phyloP scores from a whole-genome alignment of 108 stramenopile genomes.

The Pseudonitzschia multistriata region DNA sequence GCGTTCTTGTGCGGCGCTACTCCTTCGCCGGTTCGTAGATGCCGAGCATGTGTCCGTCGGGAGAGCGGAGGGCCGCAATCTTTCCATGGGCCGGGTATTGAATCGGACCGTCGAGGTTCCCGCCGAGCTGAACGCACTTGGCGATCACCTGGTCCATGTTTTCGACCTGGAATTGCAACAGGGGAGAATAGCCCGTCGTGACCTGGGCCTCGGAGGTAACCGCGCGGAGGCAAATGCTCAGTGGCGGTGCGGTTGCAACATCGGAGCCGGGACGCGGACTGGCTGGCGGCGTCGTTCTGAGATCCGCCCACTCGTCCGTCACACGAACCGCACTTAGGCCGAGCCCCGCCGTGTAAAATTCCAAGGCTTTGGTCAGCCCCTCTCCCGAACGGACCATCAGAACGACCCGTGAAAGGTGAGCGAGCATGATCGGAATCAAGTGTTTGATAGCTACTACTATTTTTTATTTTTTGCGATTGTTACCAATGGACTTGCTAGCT shows the following conservation, averaged over 20 bases:
- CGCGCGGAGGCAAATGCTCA: constrained; percentile 56
- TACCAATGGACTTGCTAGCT: too few species aligned
- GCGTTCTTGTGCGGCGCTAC: not conserved
- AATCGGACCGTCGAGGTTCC: constrained; percentile 81
- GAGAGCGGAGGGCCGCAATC: constrained; percentile 74
- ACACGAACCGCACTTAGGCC: constrained; percentile 69
- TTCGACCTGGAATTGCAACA: constrained; percentile 71
- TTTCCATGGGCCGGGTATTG: constrained; percentile 90
- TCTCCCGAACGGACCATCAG: constrained; percentile 78
- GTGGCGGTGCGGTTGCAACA: too few species aligned
- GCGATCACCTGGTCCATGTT: constrained; percentile 73
- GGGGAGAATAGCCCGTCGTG: constrained; percentile 74
- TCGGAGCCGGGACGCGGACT: not conserved
- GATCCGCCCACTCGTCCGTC: constrained; percentile 85
- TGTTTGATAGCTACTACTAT: too few species aligned
- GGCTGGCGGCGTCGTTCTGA: constrained; percentile 22
- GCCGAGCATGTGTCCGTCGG: constrained; percentile 88
- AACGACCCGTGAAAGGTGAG: constrained; percentile 63
- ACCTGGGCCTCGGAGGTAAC: constrained; percentile 66
- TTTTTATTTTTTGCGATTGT: too few species aligned
- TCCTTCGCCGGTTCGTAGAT: constrained; percentile 60
- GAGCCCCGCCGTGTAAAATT: constrained; percentile 79
- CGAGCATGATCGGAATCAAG: constrained; percentile 3
- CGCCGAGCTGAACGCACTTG: constrained; percentile 78
- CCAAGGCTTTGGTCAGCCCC: constrained; percentile 66